phyloP scores from a whole-genome alignment of 2,329 filamentous ascomycete species.

The Juglanconis oblonga region DNA sequence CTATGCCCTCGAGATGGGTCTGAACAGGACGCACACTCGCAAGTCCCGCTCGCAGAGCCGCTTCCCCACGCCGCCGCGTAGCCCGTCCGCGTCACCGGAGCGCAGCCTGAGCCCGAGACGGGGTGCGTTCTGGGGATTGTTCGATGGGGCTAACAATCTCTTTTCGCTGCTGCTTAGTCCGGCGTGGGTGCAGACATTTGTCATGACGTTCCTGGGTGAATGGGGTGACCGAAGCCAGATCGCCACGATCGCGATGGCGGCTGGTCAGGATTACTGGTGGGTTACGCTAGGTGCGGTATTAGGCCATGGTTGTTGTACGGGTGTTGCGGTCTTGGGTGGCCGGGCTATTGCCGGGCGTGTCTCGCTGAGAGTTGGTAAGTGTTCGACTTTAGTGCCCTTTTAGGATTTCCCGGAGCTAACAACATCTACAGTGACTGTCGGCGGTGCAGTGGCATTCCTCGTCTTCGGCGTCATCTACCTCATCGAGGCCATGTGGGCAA shows the following conservation, averaged over 20 bases:
- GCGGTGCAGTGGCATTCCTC: conserved; percentile 86
- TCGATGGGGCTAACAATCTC: conserved; percentile 76
- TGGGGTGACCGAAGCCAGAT: conserved; percentile 99
- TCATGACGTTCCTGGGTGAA: conserved; percentile 98
- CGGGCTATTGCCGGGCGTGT: conserved; percentile 89
- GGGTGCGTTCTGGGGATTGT: conserved; percentile 34
- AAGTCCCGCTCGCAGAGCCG: conserved; percentile 72
- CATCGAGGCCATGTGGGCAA: conserved; percentile 69
- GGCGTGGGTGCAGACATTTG: conserved; percentile 97
- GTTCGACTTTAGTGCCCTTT: neutral
- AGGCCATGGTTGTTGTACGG: conserved; percentile 87
- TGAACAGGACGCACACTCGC: conserved; percentile 51
- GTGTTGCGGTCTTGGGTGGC: conserved; percentile 86
- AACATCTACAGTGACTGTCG: conserved; percentile 74
- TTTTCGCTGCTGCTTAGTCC: conserved; percentile 85
- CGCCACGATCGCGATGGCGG: conserved; percentile 97
- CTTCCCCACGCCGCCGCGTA: conserved; percentile 76
- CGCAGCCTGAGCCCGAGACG: conserved; percentile 53
- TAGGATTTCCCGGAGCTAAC: neutral
- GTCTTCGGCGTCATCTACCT: conserved; percentile 91
- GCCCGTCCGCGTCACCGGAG: conserved; percentile 72
- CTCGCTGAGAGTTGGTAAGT: conserved; percentile 93
- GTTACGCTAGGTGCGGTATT: conserved; percentile 84
- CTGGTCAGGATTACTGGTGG: conserved; percentile 98
- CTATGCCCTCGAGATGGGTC: conserved; percentile 77